Evolutionary conservation across 495 filamentous ascomycete genomes (phyloP).

Genomic region (Sporormia fimetaria): DNA sequence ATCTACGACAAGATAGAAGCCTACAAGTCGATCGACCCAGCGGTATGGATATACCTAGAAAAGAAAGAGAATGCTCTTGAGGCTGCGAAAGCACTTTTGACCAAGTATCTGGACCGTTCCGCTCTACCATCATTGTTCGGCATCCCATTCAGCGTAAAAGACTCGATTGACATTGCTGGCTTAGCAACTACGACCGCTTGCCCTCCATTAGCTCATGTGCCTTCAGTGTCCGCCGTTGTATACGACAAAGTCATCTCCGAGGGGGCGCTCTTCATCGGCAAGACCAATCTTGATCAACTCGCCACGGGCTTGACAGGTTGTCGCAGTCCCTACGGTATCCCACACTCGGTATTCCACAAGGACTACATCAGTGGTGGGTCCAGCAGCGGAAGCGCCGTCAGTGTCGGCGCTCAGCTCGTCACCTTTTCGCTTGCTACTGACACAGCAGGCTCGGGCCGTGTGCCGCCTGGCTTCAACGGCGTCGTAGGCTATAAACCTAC

Average conservation of each 20-base stretch:
- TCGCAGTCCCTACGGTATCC: constrained; percentile 51
- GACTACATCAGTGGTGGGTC: constrained; percentile 55
- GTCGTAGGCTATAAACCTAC: constrained; percentile 61
- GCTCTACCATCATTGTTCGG: constrained; percentile 49
- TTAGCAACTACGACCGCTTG: constrained; percentile 51
- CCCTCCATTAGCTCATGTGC: constrained; percentile 41
- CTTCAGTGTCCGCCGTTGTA: constrained; percentile 34
- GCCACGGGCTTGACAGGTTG: constrained; percentile 49
- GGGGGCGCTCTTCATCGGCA: constrained; percentile 54
- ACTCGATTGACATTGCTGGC: constrained; percentile 49
- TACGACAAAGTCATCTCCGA: constrained; percentile 33
- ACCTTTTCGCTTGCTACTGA: constrained; percentile 54
- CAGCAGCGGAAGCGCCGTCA: constrained; percentile 48
- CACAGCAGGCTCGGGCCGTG: constrained; percentile 53
- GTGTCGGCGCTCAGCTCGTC: constrained; percentile 46
- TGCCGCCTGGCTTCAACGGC: constrained; percentile 53
- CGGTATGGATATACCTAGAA: constrained; percentile 45
- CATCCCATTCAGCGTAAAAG: constrained; percentile 54
- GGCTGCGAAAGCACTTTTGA: constrained; percentile 36
- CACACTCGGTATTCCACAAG: constrained; percentile 40
- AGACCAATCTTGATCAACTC: constrained; percentile 58
- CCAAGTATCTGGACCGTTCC: constrained; percentile 35
- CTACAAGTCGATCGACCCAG: constrained; percentile 39
- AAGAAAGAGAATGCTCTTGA: constrained; percentile 33
- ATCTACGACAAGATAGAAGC: constrained; percentile 26